Base-by-base conservation (phyloP, 352 stramenopile genomes). In the Nothophytophthora sp. region DNA sequence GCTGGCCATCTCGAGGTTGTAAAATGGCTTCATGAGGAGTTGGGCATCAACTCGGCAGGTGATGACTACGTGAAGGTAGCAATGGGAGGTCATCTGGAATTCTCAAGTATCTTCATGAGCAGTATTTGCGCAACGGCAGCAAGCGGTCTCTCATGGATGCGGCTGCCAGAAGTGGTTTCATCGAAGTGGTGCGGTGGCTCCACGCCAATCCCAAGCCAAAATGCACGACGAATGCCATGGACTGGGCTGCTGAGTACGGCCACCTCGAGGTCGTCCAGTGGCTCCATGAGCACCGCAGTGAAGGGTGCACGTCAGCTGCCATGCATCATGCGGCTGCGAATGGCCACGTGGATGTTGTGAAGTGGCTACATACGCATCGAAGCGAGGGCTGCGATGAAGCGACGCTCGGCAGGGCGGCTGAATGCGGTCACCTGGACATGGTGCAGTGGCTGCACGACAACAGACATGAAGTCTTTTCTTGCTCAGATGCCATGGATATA, bases 151-250 rank as follows among this genome's bases (percentile, higher is more conserved):
- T n/a, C n/a, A 58, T 66, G 60, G 55, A 66, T 37, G 40, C 27
- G 0, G 60, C 55, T 20, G 60, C 60, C 9, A 45, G 44, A 19
- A 56, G 62, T 28, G 55, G 60, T 0, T 51, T 55, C 24, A 13
- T 66, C 11, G 43, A 63, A 33, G 42, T 63, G 5, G 52, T 55
- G 11, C 27, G 49, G 20, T 68, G 59, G 53, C 28, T 68, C 5
- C 42, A 63, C 10, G 15, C 3, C 0, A 58, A 56, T 32, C 47
- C 52, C 7, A 52, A 15, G 16, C 52, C 59, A 39, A 47, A 35
- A n/a, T 68, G 40, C 11, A 54, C 59, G 4, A 53, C 30, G 20
- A 23, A 36, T 5, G 59, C 47, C 5, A 68, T 63, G 59, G 59
- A 67, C 55, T 32, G 36, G 20, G 52, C 59, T 7, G 52, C 59